Percentiles rank a stretch among this genome's conserved stretches.
These are phyloP conservation scores for Cryphonectria radicalis DNA, from an alignment of 2,329 filamentous ascomycete genomes.

Conservation along the genomic window DNA sequence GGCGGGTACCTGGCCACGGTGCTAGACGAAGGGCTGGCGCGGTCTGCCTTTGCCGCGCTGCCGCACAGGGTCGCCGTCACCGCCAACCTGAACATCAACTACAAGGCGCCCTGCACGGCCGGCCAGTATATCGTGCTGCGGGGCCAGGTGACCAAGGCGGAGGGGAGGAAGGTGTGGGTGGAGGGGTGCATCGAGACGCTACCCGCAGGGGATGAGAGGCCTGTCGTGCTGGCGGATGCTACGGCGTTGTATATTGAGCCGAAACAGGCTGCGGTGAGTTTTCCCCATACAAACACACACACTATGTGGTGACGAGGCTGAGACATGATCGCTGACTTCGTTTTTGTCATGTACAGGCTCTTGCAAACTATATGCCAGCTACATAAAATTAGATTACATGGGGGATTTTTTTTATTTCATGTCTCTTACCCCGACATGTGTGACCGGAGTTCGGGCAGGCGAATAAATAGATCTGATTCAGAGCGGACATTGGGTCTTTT, in stretches of 20 bases:
- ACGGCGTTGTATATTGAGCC: conserved; percentile 89
- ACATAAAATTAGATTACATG: conserved; percentile 24
- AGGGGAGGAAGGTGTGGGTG: conserved; percentile 94
- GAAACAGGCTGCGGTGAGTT: conserved; percentile 74
- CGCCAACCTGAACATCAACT: conserved; percentile 82
- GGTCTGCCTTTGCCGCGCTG: conserved; percentile 85
- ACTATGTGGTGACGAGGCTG: background rate
- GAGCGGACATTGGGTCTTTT: background rate
- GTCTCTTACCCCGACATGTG: background rate
- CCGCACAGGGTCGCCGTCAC: conserved; percentile 87
- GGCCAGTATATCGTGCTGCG: conserved; percentile 76
- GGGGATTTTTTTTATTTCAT: background rate
- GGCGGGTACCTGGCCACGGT: conserved; percentile 91
- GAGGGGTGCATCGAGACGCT: conserved; percentile 84
- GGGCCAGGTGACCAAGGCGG: conserved; percentile 80
- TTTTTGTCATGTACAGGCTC: conserved; percentile 11
- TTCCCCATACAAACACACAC: background rate
- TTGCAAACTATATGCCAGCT: conserved; percentile 16
- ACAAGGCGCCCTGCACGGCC: conserved; percentile 78
- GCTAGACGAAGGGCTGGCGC: conserved; percentile 85
- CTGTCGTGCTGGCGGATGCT: conserved; percentile 76
- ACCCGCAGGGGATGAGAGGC: conserved; percentile 63
- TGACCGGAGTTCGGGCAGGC: conserved; percentile 13
- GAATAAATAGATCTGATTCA: conserved; percentile 6
- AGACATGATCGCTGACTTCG: conserved; percentile 13